Evolutionary conservation across 495 filamentous ascomycete genomes (phyloP), one percentile per base, ranked within the genome.

Genomic region (Cetradonia linearis): DNA sequence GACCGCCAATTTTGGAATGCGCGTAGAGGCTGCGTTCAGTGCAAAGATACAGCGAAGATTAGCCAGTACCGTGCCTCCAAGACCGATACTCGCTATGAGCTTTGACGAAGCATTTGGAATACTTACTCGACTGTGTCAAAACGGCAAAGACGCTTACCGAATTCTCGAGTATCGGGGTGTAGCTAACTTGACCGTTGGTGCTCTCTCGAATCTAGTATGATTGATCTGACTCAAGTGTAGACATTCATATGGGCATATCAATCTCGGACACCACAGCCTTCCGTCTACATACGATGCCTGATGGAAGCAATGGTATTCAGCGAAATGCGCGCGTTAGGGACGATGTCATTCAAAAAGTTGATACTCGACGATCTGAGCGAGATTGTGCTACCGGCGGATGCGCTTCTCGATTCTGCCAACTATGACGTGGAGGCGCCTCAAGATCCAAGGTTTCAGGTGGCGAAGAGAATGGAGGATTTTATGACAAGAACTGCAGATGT

Each of bases 31-130:
- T 40, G 81, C 93, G 2, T 97, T 96, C 70, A 96, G 90, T 66
- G 80, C 83, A 36, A 96, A 94, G 70, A 79, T 97, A 13, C 93
- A 98, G 68, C 81, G 94, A 14, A 85, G 83, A 62, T 74, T 98
- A 6, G 89, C 93, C 9, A 96, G 89, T 66, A 96, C 88, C 5
- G 88, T 95, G 56, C 93, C 93, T 5, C 94, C 93, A 28, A 83
- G 92, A 30, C 89, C 92, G 8, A 91, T 96, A 64, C 87, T 96
- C 18, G 79, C 86, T 34, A 78, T 88, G 37, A 81, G 77, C 42
- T 83, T 86, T 55, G 81, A 84, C 25, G 83, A 88, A 67, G 89
- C 91, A 7, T 78, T 83, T 63, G 72, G 72, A 59, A 83, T 87
- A 64, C 76, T 96, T 65, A 80, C 79, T 65, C 80, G 81, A 36